A percentile compares a stretch with the other conserved stretches of the same genome.
phyloP scores from a whole-genome alignment of 306 rosid species.

The Abrus precatorius region DNA sequence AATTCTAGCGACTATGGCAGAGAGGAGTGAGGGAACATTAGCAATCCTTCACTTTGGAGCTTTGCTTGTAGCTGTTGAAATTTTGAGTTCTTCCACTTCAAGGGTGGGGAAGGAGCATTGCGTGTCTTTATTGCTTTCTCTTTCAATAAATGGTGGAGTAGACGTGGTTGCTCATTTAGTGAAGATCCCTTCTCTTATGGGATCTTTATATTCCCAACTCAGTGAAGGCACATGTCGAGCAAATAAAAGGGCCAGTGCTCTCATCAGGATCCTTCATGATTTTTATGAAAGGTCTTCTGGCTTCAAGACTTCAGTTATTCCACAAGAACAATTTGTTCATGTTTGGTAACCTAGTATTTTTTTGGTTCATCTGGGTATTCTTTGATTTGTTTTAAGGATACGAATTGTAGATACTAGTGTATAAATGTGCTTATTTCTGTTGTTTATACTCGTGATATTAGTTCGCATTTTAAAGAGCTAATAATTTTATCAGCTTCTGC shows the following conservation, averaged over 20 bases:
- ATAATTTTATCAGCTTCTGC: constrained; percentile 60
- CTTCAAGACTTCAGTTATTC: constrained; percentile 54
- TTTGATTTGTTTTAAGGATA: constrained; percentile 47
- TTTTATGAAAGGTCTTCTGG: constrained; percentile 67
- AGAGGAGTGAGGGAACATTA: constrained; percentile 63
- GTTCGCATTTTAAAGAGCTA: constrained; percentile 76
- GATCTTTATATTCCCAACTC: constrained; percentile 67
- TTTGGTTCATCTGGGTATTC: constrained; percentile 49
- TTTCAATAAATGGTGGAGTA: constrained; percentile 66
- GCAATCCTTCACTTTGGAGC: constrained; percentile 56
- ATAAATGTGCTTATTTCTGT: constrained; percentile 35
- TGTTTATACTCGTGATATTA: constrained; percentile 42
- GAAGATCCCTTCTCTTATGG: constrained; percentile 72
- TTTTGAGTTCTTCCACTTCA: constrained; percentile 65
- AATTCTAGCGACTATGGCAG: constrained; percentile 72
- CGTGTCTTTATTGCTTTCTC: constrained; percentile 74
- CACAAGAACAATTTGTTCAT: constrained; percentile 66
- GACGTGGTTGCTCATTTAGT: constrained; percentile 63
- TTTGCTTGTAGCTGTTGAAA: constrained; percentile 53
- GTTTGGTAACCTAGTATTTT: constrained; percentile 65
- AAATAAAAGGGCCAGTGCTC: constrained; percentile 72
- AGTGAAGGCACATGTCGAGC: constrained; percentile 75
- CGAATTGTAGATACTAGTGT: constrained; percentile 50
- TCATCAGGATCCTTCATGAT: constrained; percentile 76
- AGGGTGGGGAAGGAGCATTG: constrained; percentile 72